These are phyloP conservation scores for Rhizomucor miehei DNA, from an alignment of 371 early-diverging fungal species.

Conservation along the genomic window DNA sequence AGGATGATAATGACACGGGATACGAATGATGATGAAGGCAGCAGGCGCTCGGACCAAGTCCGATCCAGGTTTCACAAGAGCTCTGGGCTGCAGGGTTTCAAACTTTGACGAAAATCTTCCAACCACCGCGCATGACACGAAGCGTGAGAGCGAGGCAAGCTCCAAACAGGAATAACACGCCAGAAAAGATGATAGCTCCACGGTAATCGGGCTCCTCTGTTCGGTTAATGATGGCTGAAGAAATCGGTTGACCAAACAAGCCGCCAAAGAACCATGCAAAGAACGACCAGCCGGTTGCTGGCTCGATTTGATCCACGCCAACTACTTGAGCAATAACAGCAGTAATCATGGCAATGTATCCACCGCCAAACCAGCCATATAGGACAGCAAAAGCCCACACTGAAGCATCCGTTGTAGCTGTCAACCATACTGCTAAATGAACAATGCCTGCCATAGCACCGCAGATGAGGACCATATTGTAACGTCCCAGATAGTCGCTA, in stretches of 20 bases:
- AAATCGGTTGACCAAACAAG: constrained; percentile 51
- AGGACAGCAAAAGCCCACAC: constrained; percentile 40
- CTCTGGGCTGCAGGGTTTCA: too few relatives aligned
- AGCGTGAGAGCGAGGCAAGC: constrained; percentile 23
- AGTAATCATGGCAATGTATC: constrained; percentile 53
- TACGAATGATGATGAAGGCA: too few relatives aligned
- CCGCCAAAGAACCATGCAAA: constrained; percentile 48
- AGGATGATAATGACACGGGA: too few relatives aligned
- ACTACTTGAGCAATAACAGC: constrained; percentile 48
- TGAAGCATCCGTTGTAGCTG: constrained; percentile 34
- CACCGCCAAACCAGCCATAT: constrained; percentile 58
- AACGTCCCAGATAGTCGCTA: constrained; percentile 56
- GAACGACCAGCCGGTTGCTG: constrained; percentile 50
- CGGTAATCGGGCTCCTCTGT: constrained; percentile 13
- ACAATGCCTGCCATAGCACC: constrained; percentile 42
- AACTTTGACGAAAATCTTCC: constrained; percentile 8
- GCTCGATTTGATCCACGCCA: constrained; percentile 48
- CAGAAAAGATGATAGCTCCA: constrained; percentile 20
- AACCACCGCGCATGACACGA: constrained; percentile 28
- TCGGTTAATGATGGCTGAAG: constrained; percentile 38
- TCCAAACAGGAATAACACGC: constrained; percentile 23
- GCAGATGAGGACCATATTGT: constrained; percentile 52
- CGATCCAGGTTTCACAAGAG: too few relatives aligned
- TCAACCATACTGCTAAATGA: constrained; percentile 38
- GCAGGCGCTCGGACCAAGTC: too few relatives aligned